Conservation (phyloP, 345 rosid species). For the Murraya koenigii region DNA sequence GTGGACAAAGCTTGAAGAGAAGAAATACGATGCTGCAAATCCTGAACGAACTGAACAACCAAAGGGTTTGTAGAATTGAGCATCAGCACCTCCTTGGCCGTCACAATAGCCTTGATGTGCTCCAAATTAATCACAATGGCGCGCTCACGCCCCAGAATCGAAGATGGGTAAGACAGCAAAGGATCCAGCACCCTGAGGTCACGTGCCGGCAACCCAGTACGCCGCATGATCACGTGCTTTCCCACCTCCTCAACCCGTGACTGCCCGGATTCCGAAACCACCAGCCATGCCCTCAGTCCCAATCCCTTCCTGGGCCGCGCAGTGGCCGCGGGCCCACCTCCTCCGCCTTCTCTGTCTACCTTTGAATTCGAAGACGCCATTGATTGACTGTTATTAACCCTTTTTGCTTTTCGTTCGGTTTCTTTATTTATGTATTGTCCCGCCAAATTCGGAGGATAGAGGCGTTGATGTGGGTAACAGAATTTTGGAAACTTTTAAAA, state of each 20-base stretch:
- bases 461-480: too few species aligned
- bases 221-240: conserved; percentile 45
- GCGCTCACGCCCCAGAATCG: conserved; percentile 50
- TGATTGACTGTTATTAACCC: background rate
- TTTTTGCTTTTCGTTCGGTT: too few species aligned
- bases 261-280: conserved; percentile 31
- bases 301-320: conserved; percentile 31
- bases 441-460: too few species aligned
- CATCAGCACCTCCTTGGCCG: conserved; percentile 46
- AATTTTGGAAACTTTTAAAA: too few species aligned
- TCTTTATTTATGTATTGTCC: too few species aligned
- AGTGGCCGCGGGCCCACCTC: background rate
- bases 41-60: conserved; percentile 34
- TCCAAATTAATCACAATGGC: conserved; percentile 50
- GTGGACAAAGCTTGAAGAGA: background rate
- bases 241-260: conserved; percentile 38
- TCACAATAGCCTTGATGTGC: conserved; percentile 52
- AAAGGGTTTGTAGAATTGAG: conserved; percentile 42
- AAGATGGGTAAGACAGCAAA: conserved; percentile 49
- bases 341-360: background rate
- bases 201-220: conserved; percentile 55
- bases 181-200: conserved; percentile 53
- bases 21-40: conserved; percentile 36
- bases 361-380: background rate
- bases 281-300: conserved; percentile 38